phyloP scores from a whole-genome alignment of 805 yeast genomes.

The Yamadazyma laniorum region DNA sequence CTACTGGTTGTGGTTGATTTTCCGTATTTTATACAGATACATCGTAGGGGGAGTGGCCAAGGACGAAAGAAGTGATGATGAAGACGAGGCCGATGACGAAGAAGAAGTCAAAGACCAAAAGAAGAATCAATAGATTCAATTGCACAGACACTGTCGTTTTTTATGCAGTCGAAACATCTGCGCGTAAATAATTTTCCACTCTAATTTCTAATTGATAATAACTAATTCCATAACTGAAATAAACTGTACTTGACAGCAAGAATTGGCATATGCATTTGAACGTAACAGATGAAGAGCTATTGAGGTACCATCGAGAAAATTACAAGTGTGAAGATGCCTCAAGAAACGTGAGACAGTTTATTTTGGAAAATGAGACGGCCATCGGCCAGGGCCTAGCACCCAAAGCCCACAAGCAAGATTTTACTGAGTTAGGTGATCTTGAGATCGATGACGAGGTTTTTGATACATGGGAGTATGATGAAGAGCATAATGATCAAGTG shows the following conservation, averaged over 20 bases:
- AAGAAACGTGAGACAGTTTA: slow-evolving; percentile 1
- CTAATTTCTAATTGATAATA: not conserved
- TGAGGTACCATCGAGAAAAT: slow-evolving; percentile 16
- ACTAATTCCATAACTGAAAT: too few species aligned
- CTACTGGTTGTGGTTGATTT: slow-evolving; percentile 83
- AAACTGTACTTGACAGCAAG: too few species aligned
- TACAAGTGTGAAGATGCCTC: not conserved
- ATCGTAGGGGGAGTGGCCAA: slow-evolving; percentile 36
- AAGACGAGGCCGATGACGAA: slow-evolving; percentile 47
- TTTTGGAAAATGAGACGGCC: slow-evolving; percentile 2
- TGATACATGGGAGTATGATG: slow-evolving; percentile 12
- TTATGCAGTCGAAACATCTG: too few species aligned
- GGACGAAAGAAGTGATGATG: slow-evolving; percentile 89
- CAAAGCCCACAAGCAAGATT: not conserved
- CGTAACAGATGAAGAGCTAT: slow-evolving; percentile 13
- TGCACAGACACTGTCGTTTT: too few species aligned
- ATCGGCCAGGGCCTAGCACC: not conserved
- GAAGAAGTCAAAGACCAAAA: slow-evolving; percentile 2
- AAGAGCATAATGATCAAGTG: slow-evolving; percentile 13
- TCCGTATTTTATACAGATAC: slow-evolving; percentile 72
- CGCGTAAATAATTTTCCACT: not conserved
- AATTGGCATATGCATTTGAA: slow-evolving; percentile 1
- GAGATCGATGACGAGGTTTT: slow-evolving; percentile 21
- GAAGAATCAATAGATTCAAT: slow-evolving; percentile 2
- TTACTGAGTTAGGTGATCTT: slow-evolving; percentile 15